phyloP scores from a whole-genome alignment of 257 asterid genomes.

The Voacanga thouarsii region DNA sequence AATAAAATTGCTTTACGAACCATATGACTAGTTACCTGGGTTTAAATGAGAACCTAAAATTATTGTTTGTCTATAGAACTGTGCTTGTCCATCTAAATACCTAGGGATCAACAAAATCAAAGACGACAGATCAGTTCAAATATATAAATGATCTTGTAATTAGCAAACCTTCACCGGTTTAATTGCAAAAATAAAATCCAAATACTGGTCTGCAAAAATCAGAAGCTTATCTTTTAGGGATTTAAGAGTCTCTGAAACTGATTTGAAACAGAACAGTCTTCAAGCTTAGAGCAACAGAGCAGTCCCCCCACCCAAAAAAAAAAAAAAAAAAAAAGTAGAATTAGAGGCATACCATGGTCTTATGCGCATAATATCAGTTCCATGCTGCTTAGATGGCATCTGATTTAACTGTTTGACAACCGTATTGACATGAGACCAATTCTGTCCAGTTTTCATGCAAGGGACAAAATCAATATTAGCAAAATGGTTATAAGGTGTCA shows the following conservation, averaged over 20 bases:
- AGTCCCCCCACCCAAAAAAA: no score
- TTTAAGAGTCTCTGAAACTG: neutral
- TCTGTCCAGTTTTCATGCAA: conserved; percentile 43
- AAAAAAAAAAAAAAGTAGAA: conserved; percentile 12
- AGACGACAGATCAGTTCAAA: neutral
- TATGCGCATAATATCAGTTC: conserved; percentile 92
- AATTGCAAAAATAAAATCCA: neutral
- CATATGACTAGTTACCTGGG: conserved; percentile 57
- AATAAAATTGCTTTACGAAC: neutral
- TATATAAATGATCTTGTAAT: neutral
- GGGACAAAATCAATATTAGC: conserved; percentile 14
- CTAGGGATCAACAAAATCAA: conserved; percentile 28
- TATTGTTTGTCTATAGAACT: conserved; percentile 81
- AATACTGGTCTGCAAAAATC: neutral
- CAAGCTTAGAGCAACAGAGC: neutral
- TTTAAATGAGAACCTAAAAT: conserved; percentile 73
- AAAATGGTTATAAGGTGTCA: conserved; percentile 10
- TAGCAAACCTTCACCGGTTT: neutral
- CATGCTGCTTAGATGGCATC: conserved; percentile 81
- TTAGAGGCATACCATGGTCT: conserved; percentile 70
- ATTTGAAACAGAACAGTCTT: neutral
- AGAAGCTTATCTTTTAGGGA: neutral
- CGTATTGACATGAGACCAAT: conserved; percentile 87
- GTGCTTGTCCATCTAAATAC: conserved; percentile 88
- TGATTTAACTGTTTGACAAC: conserved; percentile 69